phyloP scores from a whole-genome alignment of 176 grass and related monocot genomes.

The Melocanna baccifera region DNA sequence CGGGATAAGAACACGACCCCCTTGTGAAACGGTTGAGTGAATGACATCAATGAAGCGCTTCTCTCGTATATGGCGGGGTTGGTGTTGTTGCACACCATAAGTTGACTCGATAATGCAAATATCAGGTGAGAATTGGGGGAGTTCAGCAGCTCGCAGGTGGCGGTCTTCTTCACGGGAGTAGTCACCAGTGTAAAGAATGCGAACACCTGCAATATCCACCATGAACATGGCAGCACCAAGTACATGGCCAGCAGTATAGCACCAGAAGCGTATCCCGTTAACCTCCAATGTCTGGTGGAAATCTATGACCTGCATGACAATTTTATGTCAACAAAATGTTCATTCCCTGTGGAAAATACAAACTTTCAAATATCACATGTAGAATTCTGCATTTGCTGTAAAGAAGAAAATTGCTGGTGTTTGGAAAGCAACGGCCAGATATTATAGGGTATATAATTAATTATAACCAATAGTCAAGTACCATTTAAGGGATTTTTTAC shows the following conservation, averaged over 20 bases:
- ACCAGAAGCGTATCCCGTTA: constrained; percentile 99
- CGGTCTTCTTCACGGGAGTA: constrained; percentile 95
- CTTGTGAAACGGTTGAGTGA: constrained; percentile 74
- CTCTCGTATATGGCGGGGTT: constrained; percentile 65
- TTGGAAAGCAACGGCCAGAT: neutral
- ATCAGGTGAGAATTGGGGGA: constrained; percentile 80
- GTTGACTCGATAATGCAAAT: constrained; percentile 94
- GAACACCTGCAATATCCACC: constrained; percentile 94
- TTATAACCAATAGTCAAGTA: neutral
- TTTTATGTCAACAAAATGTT: constrained; percentile 5
- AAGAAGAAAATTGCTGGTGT: neutral
- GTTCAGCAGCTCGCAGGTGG: constrained; percentile 79
- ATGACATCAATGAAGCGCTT: constrained; percentile 91
- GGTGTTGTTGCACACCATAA: constrained; percentile 87
- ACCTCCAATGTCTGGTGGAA: constrained; percentile 96
- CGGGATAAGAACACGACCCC: constrained; percentile 83
- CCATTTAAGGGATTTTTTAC: neutral
- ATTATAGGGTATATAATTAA: neutral
- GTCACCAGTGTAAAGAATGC: constrained; percentile 89
- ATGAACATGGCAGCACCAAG: constrained; percentile 98
- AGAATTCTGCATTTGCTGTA: neutral
- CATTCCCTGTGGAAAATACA: neutral
- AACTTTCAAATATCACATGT: neutral
- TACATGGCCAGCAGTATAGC: constrained; percentile 94
- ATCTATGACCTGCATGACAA: constrained; percentile 71